Percentiles rank a stretch among this genome's conserved stretches.
These are phyloP conservation scores for Candida multigemmis DNA, from an alignment of 805 yeast species.

Conservation along the genomic window DNA sequence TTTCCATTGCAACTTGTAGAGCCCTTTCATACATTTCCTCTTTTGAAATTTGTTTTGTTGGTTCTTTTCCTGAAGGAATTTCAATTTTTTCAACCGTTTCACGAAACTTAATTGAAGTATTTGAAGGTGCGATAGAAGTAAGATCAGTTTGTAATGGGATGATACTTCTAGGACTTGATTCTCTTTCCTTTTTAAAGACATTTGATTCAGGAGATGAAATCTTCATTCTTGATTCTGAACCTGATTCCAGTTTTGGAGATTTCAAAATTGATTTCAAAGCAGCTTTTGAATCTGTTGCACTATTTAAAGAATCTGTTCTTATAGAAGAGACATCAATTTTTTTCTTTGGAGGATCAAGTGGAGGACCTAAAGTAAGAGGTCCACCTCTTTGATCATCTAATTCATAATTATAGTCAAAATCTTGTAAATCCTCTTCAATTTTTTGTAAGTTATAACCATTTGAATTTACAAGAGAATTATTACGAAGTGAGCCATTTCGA, in stretches of 20 bases:
- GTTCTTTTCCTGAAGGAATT: constrained; percentile 5
- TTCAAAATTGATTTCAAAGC: constrained; percentile 30
- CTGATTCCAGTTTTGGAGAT: constrained; percentile 5
- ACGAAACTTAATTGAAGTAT: constrained; percentile 25
- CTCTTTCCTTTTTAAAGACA: constrained; percentile 1
- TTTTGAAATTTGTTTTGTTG: constrained; percentile 4
- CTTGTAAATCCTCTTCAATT: constrained; percentile 35
- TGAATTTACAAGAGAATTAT: constrained; percentile 7
- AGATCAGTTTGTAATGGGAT: constrained; percentile 3
- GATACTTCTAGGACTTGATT: too few relatives aligned
- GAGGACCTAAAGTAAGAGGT: neutral
- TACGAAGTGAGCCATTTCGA: constrained; percentile 13
- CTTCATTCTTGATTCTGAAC: constrained; percentile 2
- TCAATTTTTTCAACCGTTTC: constrained; percentile 31
- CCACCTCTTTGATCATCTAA: constrained; percentile 12
- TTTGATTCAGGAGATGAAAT: constrained; percentile 3
- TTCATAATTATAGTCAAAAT: constrained; percentile 32
- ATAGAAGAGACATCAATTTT: constrained; percentile 2
- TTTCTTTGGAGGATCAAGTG: constrained; percentile 1
- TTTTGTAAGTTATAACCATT: constrained; percentile 18
- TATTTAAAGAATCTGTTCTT: constrained; percentile 4
- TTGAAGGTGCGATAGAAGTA: constrained; percentile 13
- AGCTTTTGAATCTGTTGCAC: constrained; percentile 9
- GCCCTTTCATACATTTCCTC: constrained; percentile 51
- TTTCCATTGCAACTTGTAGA: constrained; percentile 44